Percentiles rank a stretch among this genome's conserved stretches.
Evolutionary conservation across 2,329 filamentous ascomycete species (phyloP).

Genomic region (Colletotrichum tabaci): DNA sequence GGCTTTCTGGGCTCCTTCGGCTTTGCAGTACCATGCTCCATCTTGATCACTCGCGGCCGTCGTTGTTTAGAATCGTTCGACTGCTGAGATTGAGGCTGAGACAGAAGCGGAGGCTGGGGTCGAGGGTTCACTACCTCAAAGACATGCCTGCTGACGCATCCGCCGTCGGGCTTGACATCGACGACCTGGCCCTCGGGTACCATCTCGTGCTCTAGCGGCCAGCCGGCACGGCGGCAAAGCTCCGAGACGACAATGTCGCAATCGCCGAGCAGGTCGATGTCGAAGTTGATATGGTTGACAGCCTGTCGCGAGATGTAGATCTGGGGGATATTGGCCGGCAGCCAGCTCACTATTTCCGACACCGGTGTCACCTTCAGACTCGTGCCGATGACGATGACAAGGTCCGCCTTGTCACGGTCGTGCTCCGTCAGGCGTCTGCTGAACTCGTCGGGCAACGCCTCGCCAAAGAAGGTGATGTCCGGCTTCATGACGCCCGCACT

Average conservation of each 20-base stretch:
- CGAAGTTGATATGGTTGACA: conserved; percentile 92
- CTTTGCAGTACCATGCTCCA: conserved; percentile 6
- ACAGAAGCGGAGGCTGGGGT: background rate
- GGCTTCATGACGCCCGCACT: conserved; percentile 91
- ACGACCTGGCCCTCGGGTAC: conserved; percentile 77
- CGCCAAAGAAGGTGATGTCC: conserved; percentile 98
- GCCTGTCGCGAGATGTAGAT: conserved; percentile 91
- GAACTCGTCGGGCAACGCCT: conserved; percentile 88
- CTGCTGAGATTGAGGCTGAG: background rate
- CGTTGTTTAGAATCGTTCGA: background rate
- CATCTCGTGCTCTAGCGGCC: conserved; percentile 88
- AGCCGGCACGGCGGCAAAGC: conserved; percentile 84
- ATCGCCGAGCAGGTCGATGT: conserved; percentile 95
- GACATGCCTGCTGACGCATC: conserved; percentile 57
- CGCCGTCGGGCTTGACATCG: conserved; percentile 66
- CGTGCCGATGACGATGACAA: conserved; percentile 96
- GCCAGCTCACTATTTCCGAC: conserved; percentile 86
- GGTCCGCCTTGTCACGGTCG: conserved; percentile 85
- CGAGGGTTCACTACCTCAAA: conserved; percentile 49
- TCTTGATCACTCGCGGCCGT: background rate
- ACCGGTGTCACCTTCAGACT: conserved; percentile 96
- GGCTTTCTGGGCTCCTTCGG: conserved; percentile 31
- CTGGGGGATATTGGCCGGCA: conserved; percentile 86
- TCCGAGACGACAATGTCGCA: conserved; percentile 93
- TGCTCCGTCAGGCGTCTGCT: conserved; percentile 84